Base-by-base conservation (phyloP, 2,329 filamentous ascomycete genomes). In the Westerdykella aurantiaca region DNA sequence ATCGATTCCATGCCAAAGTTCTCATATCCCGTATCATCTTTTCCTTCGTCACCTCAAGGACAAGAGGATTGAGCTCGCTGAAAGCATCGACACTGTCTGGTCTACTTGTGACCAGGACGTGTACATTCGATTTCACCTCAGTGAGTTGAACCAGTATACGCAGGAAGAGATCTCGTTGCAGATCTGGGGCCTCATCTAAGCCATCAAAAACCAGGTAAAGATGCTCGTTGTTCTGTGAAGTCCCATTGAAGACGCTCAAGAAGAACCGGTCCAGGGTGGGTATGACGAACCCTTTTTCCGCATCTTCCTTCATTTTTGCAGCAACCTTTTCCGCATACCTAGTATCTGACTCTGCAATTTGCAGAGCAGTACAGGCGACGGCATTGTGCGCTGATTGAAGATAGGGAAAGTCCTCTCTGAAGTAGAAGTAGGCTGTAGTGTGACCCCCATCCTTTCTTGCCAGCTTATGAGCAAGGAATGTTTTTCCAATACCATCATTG, bases 341-440 rank as follows among this genome's bases (percentile, higher is more conserved):
- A 0, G 46, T 47, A 37, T 61, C 64, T 5, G 57, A 49, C 14
- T 63, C 63, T 0, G 57, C 62, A 2, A 69, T 50, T 6, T 67
- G 66, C 3, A 61, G 54, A 3, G 61, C 50, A 10, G 61, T 42
- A 0, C 54, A 61, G 3, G 58, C 47, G 1, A 69, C 23, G 1
- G 55, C 61, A 13, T 51, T 56, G 3, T 56, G 11, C 1, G 64
- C 49, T 0, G 44, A 47, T 0, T 49, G 52, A 5, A 61, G 41
- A 22, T 55, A 57, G 3, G 52, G 42, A 5, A 58, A 46, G 13
- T 68, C 66, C 34, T 69, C 66, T 1, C 64, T 61, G 42, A 69
- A 69, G 39, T 67, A 69, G 42, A 68, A 71, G 34, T 69, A 63
- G 1, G 52, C 55, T 14, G 29, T 43, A 6, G 17, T 34, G n/a